Percentiles rank a stretch among this genome's conserved stretches.
Conservation (phyloP, 495 filamentous ascomycete genomes). For the Penicillium arizonense region DNA sequence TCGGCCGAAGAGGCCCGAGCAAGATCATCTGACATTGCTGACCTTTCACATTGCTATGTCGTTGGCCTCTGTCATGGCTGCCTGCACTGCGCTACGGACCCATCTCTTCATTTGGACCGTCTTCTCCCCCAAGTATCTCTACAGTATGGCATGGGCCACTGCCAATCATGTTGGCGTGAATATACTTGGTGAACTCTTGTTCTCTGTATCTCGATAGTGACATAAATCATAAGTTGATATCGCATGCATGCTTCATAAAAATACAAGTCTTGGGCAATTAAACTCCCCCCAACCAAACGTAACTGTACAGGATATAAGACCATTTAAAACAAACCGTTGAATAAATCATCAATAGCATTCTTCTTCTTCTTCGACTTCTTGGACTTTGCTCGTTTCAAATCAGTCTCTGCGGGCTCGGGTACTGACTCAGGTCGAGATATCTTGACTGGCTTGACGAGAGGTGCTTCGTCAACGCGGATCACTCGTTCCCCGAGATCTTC, state of each 20-base stretch:
- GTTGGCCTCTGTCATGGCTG: slow-evolving; percentile 75
- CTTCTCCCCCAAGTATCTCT: slow-evolving; percentile 95
- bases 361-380: slow-evolving; percentile 47
- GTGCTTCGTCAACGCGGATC: slow-evolving; percentile 12
- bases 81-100: slow-evolving; percentile 78
- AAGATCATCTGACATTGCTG: slow-evolving; percentile 53
- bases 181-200: slow-evolving; percentile 42
- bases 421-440: not conserved
- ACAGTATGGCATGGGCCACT: slow-evolving; percentile 81
- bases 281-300: too few relatives aligned
- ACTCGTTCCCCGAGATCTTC: slow-evolving; percentile 39
- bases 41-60: slow-evolving; percentile 64
- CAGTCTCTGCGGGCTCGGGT: not conserved
- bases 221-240: not conserved
- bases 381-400: slow-evolving; percentile 2
- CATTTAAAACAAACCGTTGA: slow-evolving; percentile 48
- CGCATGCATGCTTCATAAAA: too few relatives aligned
- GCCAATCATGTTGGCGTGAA: slow-evolving; percentile 77
- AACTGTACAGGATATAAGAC: slow-evolving; percentile 21
- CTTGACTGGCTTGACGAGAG: not conserved
- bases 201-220: slow-evolving; percentile 44
- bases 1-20: slow-evolving; percentile 32
- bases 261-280: too few relatives aligned
- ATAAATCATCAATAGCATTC: slow-evolving; percentile 64
- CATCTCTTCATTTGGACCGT: slow-evolving; percentile 99